These are phyloP conservation scores for Avicennia marina DNA, from an alignment of 257 asterid species.

Conservation along the genomic window DNA sequence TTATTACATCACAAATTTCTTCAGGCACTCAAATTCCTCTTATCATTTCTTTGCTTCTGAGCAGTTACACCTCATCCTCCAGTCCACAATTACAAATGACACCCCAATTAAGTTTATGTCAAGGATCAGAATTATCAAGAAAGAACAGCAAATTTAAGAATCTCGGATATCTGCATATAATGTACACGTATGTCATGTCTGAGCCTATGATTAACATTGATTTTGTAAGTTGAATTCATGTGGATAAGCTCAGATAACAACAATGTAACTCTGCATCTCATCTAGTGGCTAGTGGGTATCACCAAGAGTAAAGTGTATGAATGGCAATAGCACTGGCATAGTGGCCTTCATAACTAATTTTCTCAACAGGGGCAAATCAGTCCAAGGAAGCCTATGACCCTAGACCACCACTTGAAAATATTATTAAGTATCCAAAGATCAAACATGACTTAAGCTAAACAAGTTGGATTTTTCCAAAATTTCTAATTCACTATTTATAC, in stretches of 20 bases:
- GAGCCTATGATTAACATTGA: no score
- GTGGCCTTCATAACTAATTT: not conserved
- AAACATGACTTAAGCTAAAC: no score
- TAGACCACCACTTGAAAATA: no score
- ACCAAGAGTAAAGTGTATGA: not conserved
- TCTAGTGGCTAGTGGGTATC: not conserved
- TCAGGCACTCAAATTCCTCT: not conserved
- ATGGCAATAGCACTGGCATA: not conserved
- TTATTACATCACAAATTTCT: not conserved
- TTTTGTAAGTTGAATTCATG: no score
- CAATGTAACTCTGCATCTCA: not conserved
- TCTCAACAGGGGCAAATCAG: no score
- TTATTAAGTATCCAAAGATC: no score
- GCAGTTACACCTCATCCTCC: not conserved
- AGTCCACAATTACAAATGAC: not conserved
- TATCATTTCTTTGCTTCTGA: not conserved
- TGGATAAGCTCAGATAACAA: not conserved
- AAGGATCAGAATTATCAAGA: not conserved
- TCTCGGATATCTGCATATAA: no score
- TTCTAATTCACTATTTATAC: no score
- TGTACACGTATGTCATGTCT: no score
- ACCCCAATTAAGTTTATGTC: constrained; percentile 1
- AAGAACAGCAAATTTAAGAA: no score
- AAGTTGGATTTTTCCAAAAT: no score
- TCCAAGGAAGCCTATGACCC: no score